Percentiles rank a stretch among this genome's conserved stretches.
Conservation (phyloP, 2,329 filamentous ascomycete genomes). For the Trichoderma atroviride region DNA sequence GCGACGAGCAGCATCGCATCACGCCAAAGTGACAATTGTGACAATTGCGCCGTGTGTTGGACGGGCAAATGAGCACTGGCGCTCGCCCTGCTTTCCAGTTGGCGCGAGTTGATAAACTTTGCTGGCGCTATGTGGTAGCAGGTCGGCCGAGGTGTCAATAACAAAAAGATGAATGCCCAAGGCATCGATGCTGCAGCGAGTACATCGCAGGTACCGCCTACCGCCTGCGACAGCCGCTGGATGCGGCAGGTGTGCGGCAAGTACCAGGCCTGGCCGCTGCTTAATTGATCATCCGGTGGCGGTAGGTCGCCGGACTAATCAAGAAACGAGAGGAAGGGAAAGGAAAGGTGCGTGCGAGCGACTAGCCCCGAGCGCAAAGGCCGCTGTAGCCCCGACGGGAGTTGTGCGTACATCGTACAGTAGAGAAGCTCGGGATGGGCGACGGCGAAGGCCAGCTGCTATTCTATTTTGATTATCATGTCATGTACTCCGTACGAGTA, state of each 20-base stretch:
- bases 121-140: background rate
- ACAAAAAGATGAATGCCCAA: background rate
- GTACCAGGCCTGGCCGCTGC: slow-evolving; percentile 17
- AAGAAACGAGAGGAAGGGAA: slow-evolving; percentile 3
- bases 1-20: background rate
- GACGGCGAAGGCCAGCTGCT: background rate
- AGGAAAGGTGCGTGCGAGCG: slow-evolving; percentile 2
- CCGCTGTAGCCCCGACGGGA: slow-evolving; percentile 33
- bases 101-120: slow-evolving; percentile 1
- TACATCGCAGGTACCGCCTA: slow-evolving; percentile 8
- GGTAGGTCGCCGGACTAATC: slow-evolving; percentile 14
- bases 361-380: slow-evolving; percentile 23
- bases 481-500: background rate
- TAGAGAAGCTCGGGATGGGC: slow-evolving; percentile 18
- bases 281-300: slow-evolving; percentile 19
- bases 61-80: background rate
- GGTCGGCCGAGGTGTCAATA: slow-evolving; percentile 1
- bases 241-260: slow-evolving; percentile 22
- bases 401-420: too few species aligned
- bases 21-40: background rate
- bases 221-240: background rate
- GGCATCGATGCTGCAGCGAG: background rate
- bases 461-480: background rate
- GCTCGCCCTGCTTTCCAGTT: slow-evolving; percentile 12
- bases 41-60: background rate